Percentiles rank a stretch among this genome's conserved stretches.
These are phyloP conservation scores for Fragilaria radians DNA, from an alignment of 108 stramenopile species.

Conservation along the genomic window DNA sequence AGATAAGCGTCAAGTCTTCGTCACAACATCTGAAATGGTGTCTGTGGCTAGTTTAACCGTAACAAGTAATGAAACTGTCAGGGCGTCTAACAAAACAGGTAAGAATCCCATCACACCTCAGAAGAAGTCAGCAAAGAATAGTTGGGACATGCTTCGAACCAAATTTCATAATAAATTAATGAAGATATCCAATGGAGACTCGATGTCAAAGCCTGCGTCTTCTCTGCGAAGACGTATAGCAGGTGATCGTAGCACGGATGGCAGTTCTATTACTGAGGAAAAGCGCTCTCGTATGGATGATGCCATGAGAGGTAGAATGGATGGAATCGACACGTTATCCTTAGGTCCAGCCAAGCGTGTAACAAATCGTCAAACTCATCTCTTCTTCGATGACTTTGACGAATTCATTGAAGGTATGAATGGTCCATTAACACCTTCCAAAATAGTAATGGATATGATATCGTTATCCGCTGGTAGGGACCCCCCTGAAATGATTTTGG, in stretches of 20 bases:
- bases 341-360: conserved; percentile 25
- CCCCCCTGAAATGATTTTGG: conserved; percentile 41
- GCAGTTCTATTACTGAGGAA: not conserved
- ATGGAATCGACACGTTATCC: conserved; percentile 45
- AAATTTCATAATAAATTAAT: not conserved
- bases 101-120: conserved; percentile 7
- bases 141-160: not conserved
- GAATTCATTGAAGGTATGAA: not conserved
- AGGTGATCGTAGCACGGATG: conserved; percentile 4
- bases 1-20: not conserved
- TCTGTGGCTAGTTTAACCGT: conserved; percentile 26
- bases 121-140: not conserved
- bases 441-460: conserved; percentile 36
- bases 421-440: not conserved
- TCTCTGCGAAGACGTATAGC: conserved; percentile 13
- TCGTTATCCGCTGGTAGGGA: conserved; percentile 32
- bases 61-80: conserved; percentile 26
- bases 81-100: conserved; percentile 30
- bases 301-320: conserved; percentile 38
- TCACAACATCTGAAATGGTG: not conserved
- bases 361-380: not conserved
- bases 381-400: not conserved
- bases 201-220: conserved; percentile 7
- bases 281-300: conserved; percentile 19
- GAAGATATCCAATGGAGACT: not conserved